phyloP scores from a whole-genome alignment of 2,329 filamentous ascomycete genomes.

The Claviceps purpurea region DNA sequence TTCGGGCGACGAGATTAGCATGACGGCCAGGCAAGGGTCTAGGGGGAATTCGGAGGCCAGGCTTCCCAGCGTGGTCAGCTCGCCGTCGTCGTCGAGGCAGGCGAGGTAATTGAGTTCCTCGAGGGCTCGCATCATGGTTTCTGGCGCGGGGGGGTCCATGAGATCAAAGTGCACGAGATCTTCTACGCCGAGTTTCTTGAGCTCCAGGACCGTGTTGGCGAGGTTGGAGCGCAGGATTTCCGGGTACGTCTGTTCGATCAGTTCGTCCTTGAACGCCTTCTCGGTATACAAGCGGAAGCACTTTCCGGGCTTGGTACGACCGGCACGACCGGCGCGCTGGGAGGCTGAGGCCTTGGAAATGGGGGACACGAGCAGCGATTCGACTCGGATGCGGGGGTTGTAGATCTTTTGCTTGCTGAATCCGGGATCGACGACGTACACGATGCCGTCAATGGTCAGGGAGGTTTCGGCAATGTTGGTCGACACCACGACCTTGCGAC shows the following conservation, averaged over 20 bases:
- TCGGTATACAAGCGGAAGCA: slow-evolving; percentile 97
- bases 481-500: slow-evolving; percentile 86
- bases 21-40: slow-evolving; percentile 86
- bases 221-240: slow-evolving; percentile 93
- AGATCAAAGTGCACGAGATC: slow-evolving; percentile 97
- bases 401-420: slow-evolving; percentile 99
- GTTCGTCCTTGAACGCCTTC: slow-evolving; percentile 88
- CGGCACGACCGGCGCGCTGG: slow-evolving; percentile 95
- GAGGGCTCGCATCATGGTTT: slow-evolving; percentile 94
- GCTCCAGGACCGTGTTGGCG: slow-evolving; percentile 83
- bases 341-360: slow-evolving; percentile 97
- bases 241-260: slow-evolving; percentile 94
- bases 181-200: slow-evolving; percentile 93
- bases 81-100: slow-evolving; percentile 90
- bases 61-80: slow-evolving; percentile 73
- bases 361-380: slow-evolving; percentile 91
- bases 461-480: slow-evolving; percentile 98
- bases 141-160: slow-evolving; percentile 95
- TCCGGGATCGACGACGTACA: slow-evolving; percentile 97
- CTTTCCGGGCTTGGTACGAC: slow-evolving; percentile 95
- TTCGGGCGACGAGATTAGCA: slow-evolving; percentile 94
- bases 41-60: slow-evolving; percentile 91
- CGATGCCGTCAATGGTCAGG: slow-evolving; percentile 95
- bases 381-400: slow-evolving; percentile 90
- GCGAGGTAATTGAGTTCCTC: slow-evolving; percentile 97